These are phyloP conservation scores for Alternaria panax DNA, from an alignment of 2,329 filamentous ascomycete species.

Conservation along the genomic window DNA sequence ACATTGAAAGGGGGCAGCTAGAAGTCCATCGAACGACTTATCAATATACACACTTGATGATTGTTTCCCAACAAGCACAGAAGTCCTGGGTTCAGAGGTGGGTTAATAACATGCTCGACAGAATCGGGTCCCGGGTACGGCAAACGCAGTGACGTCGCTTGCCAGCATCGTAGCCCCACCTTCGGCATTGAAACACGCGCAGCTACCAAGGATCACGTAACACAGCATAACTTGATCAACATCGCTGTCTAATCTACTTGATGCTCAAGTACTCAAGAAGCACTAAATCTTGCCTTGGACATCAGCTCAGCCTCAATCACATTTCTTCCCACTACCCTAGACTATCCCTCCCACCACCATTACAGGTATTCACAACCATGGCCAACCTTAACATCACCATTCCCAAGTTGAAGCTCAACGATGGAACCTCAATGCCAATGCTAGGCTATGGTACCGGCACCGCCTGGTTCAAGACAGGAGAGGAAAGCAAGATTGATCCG, in stretches of 20 bases:
- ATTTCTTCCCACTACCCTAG: not conserved
- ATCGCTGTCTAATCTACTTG: not conserved
- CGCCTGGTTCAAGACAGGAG: slow-evolving; percentile 65
- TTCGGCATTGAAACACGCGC: slow-evolving; percentile 9
- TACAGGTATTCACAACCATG: slow-evolving; percentile 36
- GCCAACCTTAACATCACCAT: slow-evolving; percentile 57
- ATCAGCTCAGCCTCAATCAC: not conserved
- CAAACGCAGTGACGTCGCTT: slow-evolving; percentile 8
- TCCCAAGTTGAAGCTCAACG: slow-evolving; percentile 72
- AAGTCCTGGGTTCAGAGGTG: not conserved
- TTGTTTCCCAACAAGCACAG: not conserved
- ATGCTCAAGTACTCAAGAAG: not conserved
- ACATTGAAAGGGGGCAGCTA: not conserved
- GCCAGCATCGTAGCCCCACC: slow-evolving; percentile 11
- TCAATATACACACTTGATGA: not conserved
- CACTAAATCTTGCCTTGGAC: not conserved
- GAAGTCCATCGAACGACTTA: not conserved
- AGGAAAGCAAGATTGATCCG: slow-evolving; percentile 63
- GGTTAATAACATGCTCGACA: not conserved
- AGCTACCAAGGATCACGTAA: not conserved
- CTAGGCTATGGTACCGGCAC: slow-evolving; percentile 77
- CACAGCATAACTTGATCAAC: not conserved
- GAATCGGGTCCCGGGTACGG: not conserved
- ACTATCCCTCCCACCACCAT: not conserved
- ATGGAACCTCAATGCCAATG: slow-evolving; percentile 76